Evolutionary conservation across 345 rosid genomes (phyloP).

Genomic region (Lumnitzera racemosa): DNA sequence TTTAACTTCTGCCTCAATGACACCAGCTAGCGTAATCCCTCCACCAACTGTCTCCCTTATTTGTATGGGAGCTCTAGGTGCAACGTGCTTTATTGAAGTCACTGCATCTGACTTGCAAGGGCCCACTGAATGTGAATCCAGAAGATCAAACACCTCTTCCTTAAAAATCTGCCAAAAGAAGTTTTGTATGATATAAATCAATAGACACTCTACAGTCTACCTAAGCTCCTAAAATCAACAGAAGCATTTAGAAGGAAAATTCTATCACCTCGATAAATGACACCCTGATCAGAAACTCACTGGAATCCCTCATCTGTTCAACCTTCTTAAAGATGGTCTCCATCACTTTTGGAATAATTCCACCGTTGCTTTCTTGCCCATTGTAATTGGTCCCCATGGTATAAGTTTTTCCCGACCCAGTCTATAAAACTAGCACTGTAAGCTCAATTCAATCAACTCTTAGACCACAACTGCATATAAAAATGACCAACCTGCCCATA

Average conservation of each 20-base stretch:
- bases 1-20: constrained; percentile 82
- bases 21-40: constrained; percentile 94
- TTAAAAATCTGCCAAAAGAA: constrained; percentile 61
- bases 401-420: constrained; percentile 91
- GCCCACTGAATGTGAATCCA: constrained; percentile 46
- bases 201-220: not conserved
- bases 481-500: constrained; percentile 73
- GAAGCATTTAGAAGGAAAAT: too few species aligned
- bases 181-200: not conserved
- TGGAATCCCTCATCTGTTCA: constrained; percentile 33
- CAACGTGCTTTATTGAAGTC: constrained; percentile 28
- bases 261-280: constrained; percentile 82
- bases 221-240: too few species aligned
- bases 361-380: constrained; percentile 50
- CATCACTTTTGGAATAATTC: constrained; percentile 84
- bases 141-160: constrained; percentile 92
- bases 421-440: constrained; percentile 29
- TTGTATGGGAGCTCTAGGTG: constrained; percentile 70
- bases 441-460: constrained; percentile 1
- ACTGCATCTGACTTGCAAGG: constrained; percentile 41
- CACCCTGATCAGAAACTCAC: constrained; percentile 70
- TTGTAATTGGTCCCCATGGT: constrained; percentile 92
- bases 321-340: constrained; percentile 58
- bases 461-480: not conserved
- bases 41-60: constrained; percentile 87